Evolutionary conservation across 2,329 filamentous ascomycete genomes (phyloP).

Genomic region (Diaporthe sp.): DNA sequence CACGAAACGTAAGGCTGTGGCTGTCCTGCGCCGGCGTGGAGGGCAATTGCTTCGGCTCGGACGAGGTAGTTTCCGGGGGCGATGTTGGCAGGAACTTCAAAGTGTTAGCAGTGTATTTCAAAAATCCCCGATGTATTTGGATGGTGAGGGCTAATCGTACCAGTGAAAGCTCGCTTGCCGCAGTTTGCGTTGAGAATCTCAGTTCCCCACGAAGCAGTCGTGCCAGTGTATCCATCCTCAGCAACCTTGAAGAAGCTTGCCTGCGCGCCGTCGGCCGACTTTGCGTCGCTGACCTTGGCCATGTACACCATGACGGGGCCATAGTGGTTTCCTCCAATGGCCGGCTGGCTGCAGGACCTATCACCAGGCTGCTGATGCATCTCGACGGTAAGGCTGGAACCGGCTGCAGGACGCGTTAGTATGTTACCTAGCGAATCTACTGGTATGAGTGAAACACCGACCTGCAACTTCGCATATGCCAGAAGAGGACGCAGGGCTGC

Average conservation of each 20-base stretch:
- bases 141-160: neutral
- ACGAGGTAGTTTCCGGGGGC: conserved; percentile 58
- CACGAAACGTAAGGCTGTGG: conserved; percentile 29
- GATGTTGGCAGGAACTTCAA: conserved; percentile 53
- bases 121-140: no score
- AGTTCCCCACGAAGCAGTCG: conserved; percentile 58
- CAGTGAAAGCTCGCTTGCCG: conserved; percentile 50
- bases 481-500: conserved; percentile 49
- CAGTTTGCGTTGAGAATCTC: conserved; percentile 46
- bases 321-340: conserved; percentile 67
- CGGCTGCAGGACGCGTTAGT: conserved; percentile 53
- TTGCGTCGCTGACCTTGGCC: conserved; percentile 61
- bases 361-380: conserved; percentile 62
- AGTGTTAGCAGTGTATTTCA: neutral
- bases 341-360: conserved; percentile 59
- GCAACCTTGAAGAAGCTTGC: conserved; percentile 66
- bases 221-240: conserved; percentile 60
- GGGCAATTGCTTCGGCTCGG: conserved; percentile 58
- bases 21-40: conserved; percentile 50
- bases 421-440: no score
- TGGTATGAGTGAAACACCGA: neutral
- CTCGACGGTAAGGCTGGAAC: conserved; percentile 63
- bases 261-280: conserved; percentile 56
- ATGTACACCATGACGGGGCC: conserved; percentile 67
- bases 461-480: conserved; percentile 45